Conservation (phyloP, 108 stramenopile species). For the Conticribra guillardii region DNA sequence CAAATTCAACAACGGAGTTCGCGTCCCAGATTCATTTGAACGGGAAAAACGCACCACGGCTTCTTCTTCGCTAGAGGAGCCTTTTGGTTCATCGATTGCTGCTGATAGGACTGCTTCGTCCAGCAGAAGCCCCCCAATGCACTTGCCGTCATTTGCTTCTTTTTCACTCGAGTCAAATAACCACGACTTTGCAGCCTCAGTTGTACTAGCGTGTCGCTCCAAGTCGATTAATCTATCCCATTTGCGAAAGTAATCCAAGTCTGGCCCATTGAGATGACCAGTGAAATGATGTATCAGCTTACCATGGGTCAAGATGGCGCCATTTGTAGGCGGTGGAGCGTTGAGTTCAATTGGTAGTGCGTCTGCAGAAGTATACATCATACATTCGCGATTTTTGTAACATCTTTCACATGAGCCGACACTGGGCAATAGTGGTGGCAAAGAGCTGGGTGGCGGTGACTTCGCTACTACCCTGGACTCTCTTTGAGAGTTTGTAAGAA, state of each 20-base stretch:
- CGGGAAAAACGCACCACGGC: conserved; percentile 47
- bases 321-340: neutral
- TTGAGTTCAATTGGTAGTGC: conserved; percentile 7
- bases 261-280: conserved; percentile 63
- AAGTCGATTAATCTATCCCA: conserved; percentile 91
- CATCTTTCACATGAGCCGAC: conserved; percentile 70
- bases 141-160: conserved; percentile 68
- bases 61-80: conserved; percentile 18
- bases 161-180: conserved; percentile 54
- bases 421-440: conserved; percentile 62
- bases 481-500: conserved; percentile 2
- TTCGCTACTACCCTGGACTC: conserved; percentile 23
- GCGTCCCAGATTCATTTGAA: conserved; percentile 10
- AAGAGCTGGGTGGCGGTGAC: conserved; percentile 47
- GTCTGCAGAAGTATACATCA: conserved; percentile 81
- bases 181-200: conserved; percentile 62
- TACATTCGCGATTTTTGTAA: conserved; percentile 79
- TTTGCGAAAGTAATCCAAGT: conserved; percentile 79
- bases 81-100: neutral
- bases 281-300: conserved; percentile 67
- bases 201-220: conserved; percentile 61
- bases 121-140: conserved; percentile 65
- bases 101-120: conserved; percentile 37
- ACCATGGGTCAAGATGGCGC: conserved; percentile 36
- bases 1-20: conserved; percentile 35